phyloP scores from a whole-genome alignment of 495 filamentous ascomycete genomes.

The Annulohypoxylon nitens region DNA sequence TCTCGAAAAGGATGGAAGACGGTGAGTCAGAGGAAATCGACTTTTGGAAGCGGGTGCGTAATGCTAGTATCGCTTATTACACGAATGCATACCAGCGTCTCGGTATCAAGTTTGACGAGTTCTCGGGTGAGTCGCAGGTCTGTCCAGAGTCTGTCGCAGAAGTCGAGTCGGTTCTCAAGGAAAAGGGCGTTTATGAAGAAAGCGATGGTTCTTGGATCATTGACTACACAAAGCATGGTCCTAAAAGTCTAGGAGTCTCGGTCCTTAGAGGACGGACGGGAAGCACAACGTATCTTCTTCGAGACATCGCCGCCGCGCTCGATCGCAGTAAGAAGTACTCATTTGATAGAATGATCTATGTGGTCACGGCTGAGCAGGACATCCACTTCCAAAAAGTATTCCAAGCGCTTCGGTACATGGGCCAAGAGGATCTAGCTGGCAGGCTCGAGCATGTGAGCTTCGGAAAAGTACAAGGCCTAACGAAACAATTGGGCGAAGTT shows the following conservation, averaged over 20 bases:
- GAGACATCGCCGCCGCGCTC: conserved; percentile 14
- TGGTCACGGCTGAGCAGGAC: conserved; percentile 8
- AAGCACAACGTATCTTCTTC: conserved; percentile 9
- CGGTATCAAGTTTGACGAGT: conserved; percentile 4
- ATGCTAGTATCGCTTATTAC: conserved; percentile 11
- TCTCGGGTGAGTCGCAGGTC: conserved; percentile 13
- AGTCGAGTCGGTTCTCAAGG: conserved; percentile 17
- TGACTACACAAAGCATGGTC: conserved; percentile 11
- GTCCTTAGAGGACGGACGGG: background rate
- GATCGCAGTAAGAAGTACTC: conserved; percentile 9
- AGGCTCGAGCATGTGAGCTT: conserved; percentile 14
- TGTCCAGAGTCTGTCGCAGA: conserved; percentile 7
- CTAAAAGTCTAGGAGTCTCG: conserved; percentile 8
- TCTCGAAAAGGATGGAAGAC: conserved; percentile 17
- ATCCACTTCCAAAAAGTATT: conserved; percentile 14
- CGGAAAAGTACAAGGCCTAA: background rate
- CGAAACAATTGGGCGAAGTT: background rate
- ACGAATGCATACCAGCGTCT: conserved; percentile 1
- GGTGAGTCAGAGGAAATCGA: conserved; percentile 2
- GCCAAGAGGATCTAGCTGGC: background rate
- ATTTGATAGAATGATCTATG: conserved; percentile 18
- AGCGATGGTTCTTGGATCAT: conserved; percentile 19
- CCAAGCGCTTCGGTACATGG: conserved; percentile 14
- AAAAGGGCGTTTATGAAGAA: conserved; percentile 10
- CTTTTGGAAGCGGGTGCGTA: conserved; percentile 10